Base-by-base conservation (phyloP, 345 rosid genomes). In the Schrenkiella parvula region DNA sequence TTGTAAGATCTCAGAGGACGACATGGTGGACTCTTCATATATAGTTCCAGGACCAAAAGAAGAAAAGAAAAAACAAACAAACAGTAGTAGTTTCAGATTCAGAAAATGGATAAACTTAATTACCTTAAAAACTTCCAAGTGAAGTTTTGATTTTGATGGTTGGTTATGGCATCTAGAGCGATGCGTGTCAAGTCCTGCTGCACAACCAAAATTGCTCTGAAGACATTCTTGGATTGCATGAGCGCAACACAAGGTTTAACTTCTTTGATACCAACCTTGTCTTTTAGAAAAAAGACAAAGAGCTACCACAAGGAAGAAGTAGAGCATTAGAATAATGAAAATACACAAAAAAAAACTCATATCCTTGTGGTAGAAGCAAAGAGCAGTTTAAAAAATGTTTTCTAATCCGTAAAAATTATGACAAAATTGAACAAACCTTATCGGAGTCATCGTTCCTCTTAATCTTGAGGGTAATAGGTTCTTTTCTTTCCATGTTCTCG, bases 61-160 rank as follows among this genome's bases (percentile, higher is more conserved):
- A n/a, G n/a, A n/a, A n/a, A n/a, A 4, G 6, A 5, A 28, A 31
- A 31, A 31, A 31, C n/a, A n/a, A n/a, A n/a, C n/a, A 31, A 7
- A 1, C 35, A n/a, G 13, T 19, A 9, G 19, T 47, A 48, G 17
- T 6, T 25, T 51, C 19, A 19, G 51, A 8, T 18, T 46, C 25
- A 19, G 25, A 46, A 51, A 51, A 14, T 11, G 57, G n/a, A 39
- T 9, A 47, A 19, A 18, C 28, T 18, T 19, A 18, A 48, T 74
- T 42, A 86, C 98, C 98, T 83, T 90, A 78, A 87, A 95, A 50
- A 86, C 89, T 70, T 89, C 99, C 80, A 86, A 72, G 71, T 88
- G 89, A 66, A 88, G 86, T 61, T 85, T 95, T 2, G 84, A 78
- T 52, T 83, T 81, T 8, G 50, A 44, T 17, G 50, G 69, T 85